Evolutionary conservation across 2,329 filamentous ascomycete species (phyloP).

Genomic region (Xylariaceae sp.): DNA sequence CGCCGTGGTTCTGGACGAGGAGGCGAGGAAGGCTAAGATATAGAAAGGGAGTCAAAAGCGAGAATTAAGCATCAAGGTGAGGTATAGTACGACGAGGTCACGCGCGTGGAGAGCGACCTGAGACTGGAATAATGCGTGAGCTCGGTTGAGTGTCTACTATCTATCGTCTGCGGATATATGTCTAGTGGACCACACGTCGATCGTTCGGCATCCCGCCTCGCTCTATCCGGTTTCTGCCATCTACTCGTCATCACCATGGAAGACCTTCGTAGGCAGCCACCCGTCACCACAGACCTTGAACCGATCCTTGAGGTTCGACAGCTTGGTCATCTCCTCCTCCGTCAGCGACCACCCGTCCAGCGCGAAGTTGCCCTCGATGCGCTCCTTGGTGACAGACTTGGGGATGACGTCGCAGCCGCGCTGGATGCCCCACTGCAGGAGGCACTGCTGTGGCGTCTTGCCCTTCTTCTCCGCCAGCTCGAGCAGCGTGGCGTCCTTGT

Average conservation of each 20-base stretch:
- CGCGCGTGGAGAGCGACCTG: neutral
- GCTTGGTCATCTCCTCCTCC: slow-evolving; percentile 66
- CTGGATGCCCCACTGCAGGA: slow-evolving; percentile 77
- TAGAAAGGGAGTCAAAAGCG: neutral
- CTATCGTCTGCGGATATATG: neutral
- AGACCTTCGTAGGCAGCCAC: slow-evolving; percentile 75
- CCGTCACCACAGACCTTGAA: slow-evolving; percentile 80
- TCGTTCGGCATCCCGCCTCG: slow-evolving; percentile 2
- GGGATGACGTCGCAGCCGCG: slow-evolving; percentile 82
- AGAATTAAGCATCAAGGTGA: neutral
- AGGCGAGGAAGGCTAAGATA: slow-evolving; percentile 39
- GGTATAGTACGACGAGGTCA: neutral
- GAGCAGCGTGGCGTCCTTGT: slow-evolving; percentile 63
- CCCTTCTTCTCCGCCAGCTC: slow-evolving; percentile 63
- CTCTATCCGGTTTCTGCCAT: neutral
- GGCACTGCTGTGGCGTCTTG: slow-evolving; percentile 70
- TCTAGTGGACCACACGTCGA: neutral
- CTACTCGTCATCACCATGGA: slow-evolving; percentile 80
- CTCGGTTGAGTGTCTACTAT: neutral
- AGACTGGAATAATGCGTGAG: neutral
- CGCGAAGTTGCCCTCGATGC: slow-evolving; percentile 75
- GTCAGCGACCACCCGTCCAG: slow-evolving; percentile 72
- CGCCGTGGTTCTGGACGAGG: slow-evolving; percentile 45
- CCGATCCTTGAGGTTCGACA: slow-evolving; percentile 67
- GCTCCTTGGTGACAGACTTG: slow-evolving; percentile 72